Percentiles rank a stretch among this genome's conserved stretches.
These are phyloP conservation scores for Phyllosticta capitalensis DNA, from an alignment of 2,329 filamentous ascomycete species.

Conservation along the genomic window DNA sequence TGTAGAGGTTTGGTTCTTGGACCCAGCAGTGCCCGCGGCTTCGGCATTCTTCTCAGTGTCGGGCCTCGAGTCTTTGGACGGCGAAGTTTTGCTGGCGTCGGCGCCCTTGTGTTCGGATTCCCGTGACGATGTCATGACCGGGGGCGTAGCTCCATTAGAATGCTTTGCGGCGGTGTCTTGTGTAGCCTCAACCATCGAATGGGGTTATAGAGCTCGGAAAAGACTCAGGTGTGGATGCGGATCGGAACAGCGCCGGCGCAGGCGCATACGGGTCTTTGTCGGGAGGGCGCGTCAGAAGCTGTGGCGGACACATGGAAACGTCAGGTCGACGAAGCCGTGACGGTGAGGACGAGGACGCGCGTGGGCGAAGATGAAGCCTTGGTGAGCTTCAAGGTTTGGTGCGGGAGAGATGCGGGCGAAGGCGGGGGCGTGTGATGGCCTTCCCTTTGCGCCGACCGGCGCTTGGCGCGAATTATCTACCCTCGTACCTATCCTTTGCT, in stretches of 20 bases:
- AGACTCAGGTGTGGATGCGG: constrained; percentile 15
- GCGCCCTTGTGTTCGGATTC: constrained; percentile 22
- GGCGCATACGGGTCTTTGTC: constrained; percentile 11
- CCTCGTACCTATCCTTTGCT: too few relatives aligned
- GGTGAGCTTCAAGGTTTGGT: background rate
- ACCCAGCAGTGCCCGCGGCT: background rate
- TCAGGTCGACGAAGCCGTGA: background rate
- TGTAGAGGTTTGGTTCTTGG: constrained; percentile 17
- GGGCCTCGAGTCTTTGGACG: constrained; percentile 18
- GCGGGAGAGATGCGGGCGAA: background rate
- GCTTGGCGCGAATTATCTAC: background rate
- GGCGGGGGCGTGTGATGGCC: background rate
- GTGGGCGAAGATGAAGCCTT: background rate
- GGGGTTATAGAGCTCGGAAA: constrained; percentile 14
- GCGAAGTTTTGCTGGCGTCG: constrained; percentile 13
- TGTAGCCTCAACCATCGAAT: constrained; percentile 30
- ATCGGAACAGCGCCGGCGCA: constrained; percentile 10
- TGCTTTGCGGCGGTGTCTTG: constrained; percentile 17
- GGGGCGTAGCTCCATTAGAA: constrained; percentile 26
- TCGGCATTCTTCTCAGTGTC: background rate
- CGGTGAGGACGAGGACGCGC: background rate
- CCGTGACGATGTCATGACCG: constrained; percentile 24
- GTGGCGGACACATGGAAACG: constrained; percentile 6
- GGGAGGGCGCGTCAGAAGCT: constrained; percentile 9
- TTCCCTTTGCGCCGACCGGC: background rate